Percentiles rank a stretch among this genome's conserved stretches.
These are phyloP conservation scores for Euptelea pleiosperma DNA, from an alignment of 164 flowering plant species.

Conservation along the genomic window DNA sequence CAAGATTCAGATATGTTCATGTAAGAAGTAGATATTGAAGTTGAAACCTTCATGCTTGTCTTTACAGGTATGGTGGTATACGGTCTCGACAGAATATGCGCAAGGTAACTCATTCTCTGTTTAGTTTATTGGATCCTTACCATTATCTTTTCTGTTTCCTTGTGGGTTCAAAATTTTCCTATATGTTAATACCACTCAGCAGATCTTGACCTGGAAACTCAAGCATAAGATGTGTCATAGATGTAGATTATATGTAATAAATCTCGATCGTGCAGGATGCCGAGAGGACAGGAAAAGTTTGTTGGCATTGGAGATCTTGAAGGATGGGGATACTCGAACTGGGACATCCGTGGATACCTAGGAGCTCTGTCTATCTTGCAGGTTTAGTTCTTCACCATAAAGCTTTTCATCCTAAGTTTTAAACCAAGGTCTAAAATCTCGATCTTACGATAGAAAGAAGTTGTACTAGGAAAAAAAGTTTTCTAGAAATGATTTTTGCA, in stretches of 20 bases:
- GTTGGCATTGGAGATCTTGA: constrained; percentile 54
- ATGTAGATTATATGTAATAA: background rate
- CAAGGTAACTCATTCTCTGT: constrained; percentile 44
- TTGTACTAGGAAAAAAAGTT: no score
- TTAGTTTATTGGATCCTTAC: background rate
- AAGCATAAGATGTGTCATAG: background rate
- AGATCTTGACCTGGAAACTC: no score
- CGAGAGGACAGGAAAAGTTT: constrained; percentile 69
- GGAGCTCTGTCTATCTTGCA: constrained; percentile 71
- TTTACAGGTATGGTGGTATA: constrained; percentile 61
- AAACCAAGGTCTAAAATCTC: no score
- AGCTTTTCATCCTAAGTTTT: background rate
- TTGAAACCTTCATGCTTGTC: background rate
- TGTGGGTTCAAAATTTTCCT: background rate
- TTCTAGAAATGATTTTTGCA: no score
- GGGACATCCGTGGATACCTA: constrained; percentile 64
- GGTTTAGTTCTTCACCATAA: constrained; percentile 31
- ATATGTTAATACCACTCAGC: background rate
- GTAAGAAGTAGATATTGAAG: background rate
- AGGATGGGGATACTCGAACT: constrained; percentile 82
- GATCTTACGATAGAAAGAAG: no score
- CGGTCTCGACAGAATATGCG: constrained; percentile 54
- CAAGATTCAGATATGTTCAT: background rate
- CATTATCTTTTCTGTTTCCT: background rate
- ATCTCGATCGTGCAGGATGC: constrained; percentile 43